Base-by-base conservation (phyloP, 805 yeast genomes). In the Lipomyces yamanashiensis region DNA sequence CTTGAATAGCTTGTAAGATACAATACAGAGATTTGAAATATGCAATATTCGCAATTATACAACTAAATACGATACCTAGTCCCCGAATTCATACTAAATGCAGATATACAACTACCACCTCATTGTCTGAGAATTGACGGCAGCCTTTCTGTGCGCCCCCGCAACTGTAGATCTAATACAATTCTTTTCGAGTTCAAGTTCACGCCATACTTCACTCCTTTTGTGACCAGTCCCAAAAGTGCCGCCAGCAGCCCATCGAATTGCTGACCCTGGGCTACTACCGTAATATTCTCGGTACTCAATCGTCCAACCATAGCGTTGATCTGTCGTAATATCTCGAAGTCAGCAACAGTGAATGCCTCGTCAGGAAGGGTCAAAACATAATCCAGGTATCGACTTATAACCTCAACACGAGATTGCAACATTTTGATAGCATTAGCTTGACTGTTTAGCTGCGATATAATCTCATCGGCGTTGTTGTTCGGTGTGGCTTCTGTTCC, bases 401-500 rank as follows among this genome's bases (percentile, higher is more conserved):
- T 48, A 13, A 66, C 33, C 44, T 59, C 48, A 9, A 73, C 62
- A 15, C 73, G 63, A n/a, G 65, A 36, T 13, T 60, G 59, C 23
- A 71, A 64, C 71, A 72, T 71, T 51, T 61, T 59, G 48, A 73
- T 64, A 7, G 74, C 72, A 58, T 63, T 73, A 36, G 67, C 40
- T 58, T 74, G 71, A 53, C 68, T 62, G 55, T 55, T 64, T 15
- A 64, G 45, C 48, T 57, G 68, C n/a, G 68, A 50, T 7, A 61
- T 47, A n/a, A 58, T 47, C 40, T 64, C 68, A 28, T 64, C 68
- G 2, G 63, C 55, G 40, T 51, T 48, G 39, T 43, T 45, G 34
- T 50, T 51, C 8, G 34, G 15, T 13, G 33, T 19, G 15, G 12
- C 19, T 7, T 43, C 61, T 8, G 52, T 33, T 7, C 34, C 53